Evolutionary conservation across 306 rosid genomes (phyloP), one percentile per base, ranked within the genome.

Genomic region (Rosa rugosa): DNA sequence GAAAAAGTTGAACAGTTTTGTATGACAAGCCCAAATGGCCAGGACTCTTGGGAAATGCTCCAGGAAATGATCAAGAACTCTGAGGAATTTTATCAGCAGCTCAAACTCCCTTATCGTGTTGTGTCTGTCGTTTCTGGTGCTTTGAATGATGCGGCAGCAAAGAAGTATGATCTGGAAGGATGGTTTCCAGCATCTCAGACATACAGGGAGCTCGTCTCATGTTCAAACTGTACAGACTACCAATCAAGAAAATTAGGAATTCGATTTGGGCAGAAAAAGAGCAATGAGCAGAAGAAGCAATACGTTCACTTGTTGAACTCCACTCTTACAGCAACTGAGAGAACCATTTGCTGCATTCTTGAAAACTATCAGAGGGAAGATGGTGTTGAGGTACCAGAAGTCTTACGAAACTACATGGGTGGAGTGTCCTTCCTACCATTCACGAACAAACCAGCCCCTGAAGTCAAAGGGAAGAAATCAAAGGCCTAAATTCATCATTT

Each of bases 1-100:
- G 99, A 96, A 85, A 96, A 96, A 82, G 91, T 96, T 81, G 98
- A 93, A 81, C 98, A 96, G 81, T 96, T 96, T 59, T 96, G 96
- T 81, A 20, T 93, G 22, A 96, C 99, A 62, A 83, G 88, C 87
- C 99, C 99, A 25, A 89, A 85, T 77, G 94, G 79, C 57, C 87
- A 84, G 69, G 99, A 91, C 49, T 96, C 99, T 0, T 96, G 98
- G 98, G 92, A 85, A 42, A 93, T 96, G 98, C 97, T 86, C 0
- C 97, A 96, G 85, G 99, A 93, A 89, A 93, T 96, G 99, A 80
- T 96, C 1, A 93, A 90, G 78, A 96, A 96, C 77, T 91, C 99
- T 0, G 96, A 96, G 45, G 45, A 40, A 40, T 40, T 40, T 40
- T 40, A 40, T 40, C 42, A 40, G 42, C 90, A 95, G 99, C 69